Evolutionary conservation across 371 early-diverging fungal species (phyloP), one percentile per base, ranked within the genome.

Genomic region (Haplosporangium sp.): DNA sequence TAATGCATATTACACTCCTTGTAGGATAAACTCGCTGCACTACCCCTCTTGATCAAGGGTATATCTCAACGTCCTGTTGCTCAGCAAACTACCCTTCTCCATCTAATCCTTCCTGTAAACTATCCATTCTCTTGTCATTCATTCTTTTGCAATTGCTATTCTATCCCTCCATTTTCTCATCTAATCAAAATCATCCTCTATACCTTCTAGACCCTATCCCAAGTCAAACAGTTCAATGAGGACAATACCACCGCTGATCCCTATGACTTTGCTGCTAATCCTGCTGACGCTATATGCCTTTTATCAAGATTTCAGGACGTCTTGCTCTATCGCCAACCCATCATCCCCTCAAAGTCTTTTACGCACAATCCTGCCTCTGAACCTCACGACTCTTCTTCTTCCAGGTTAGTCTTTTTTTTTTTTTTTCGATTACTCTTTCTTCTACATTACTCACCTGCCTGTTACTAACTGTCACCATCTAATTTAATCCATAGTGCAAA

Each of bases 91-190:
- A 86, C 89, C 8, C 61, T 93, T 10, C 63, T 94, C 40, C 90
- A 92, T 65, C 89, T 94, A 68, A 77, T 89, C 9, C 73, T 93
- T 11, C 90, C 90, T 20, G 92, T 92, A 89, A 27, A 27, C 27
- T 27, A 27, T 27, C 27, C 27, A 27, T 27, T 27, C 27, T 27
- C 27, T 27, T 27, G 27, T 27, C 27, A 27, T 27, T 27, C 27
- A 27, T 27, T 27, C 27, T 27, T 27, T 27, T 27, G 27, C 27
- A 27, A 27, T 27, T 27, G 27, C 27, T 27, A 27, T 27, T 27
- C 27, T 27, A 27, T 27, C 27, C 27, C 27, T 27, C 27, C 27
- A 27, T 27, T 27, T 27, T 27, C 27, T 27, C 27, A 27, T 27
- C 27, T 27, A 55, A 6, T 13, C 7, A 34, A 3, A 35, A 4